Evolutionary conservation across 176 grass and related monocot genomes (phyloP).

Genomic region (Eleusine coracana): DNA sequence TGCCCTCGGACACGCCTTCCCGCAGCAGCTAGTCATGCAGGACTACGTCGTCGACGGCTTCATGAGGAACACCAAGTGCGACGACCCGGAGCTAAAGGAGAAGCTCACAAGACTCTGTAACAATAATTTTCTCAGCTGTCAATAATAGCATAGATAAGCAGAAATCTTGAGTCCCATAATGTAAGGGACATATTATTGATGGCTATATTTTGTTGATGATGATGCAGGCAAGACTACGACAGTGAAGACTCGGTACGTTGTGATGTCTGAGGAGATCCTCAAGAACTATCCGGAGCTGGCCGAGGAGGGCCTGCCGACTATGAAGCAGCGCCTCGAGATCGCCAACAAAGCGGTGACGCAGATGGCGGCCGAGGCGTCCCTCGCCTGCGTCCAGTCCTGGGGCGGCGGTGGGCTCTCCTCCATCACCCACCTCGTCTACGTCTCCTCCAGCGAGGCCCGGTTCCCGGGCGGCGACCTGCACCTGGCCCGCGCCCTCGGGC

Average conservation of each 20-base stretch:
- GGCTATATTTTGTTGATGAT: background rate
- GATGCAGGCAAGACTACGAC: slow-evolving; percentile 70
- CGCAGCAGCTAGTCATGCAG: slow-evolving; percentile 74
- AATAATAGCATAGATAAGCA: too few relatives aligned
- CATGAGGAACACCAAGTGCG: slow-evolving; percentile 82
- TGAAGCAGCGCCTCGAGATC: slow-evolving; percentile 78
- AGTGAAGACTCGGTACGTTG: slow-evolving; percentile 77
- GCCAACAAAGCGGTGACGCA: slow-evolving; percentile 73
- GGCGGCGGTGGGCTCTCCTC: slow-evolving; percentile 44
- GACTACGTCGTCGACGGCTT: slow-evolving; percentile 75
- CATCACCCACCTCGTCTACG: slow-evolving; percentile 82
- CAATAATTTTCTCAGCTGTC: background rate
- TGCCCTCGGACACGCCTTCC: slow-evolving; percentile 78
- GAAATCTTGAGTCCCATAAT: background rate
- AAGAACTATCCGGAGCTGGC: slow-evolving; percentile 70
- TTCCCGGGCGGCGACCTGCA: slow-evolving; percentile 80
- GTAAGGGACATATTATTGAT: too few relatives aligned
- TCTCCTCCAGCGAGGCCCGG: slow-evolving; percentile 70
- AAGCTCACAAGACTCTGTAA: slow-evolving; percentile 76
- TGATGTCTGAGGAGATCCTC: slow-evolving; percentile 86
- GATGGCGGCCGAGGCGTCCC: slow-evolving; percentile 64
- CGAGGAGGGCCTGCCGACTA: slow-evolving; percentile 49
- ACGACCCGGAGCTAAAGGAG: slow-evolving; percentile 70
- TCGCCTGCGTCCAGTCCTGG: slow-evolving; percentile 49
- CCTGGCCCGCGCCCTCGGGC: slow-evolving; percentile 64